Evolutionary conservation across 768 basidiomycete genomes (phyloP).

Genomic region (Gloeophyllum trabeum): DNA sequence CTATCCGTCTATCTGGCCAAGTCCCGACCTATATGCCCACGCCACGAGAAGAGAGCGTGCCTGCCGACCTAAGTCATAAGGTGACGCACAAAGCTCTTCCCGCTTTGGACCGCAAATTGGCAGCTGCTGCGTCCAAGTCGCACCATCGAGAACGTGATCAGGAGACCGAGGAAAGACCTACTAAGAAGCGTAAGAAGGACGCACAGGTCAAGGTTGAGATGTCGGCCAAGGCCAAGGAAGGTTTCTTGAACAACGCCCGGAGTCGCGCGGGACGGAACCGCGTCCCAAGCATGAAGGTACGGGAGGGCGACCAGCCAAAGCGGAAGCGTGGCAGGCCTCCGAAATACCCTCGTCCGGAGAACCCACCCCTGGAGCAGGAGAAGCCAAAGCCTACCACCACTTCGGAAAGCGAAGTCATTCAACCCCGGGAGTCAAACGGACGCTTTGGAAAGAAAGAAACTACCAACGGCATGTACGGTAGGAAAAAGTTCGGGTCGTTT

Average conservation of each 20-base stretch:
- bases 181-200: constrained; percentile 41
- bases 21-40: constrained; percentile 30
- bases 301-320: constrained; percentile 9
- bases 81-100: constrained; percentile 39
- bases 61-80: constrained; percentile 21
- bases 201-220: constrained; percentile 16
- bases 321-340: constrained; percentile 20
- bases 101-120: constrained; percentile 44
- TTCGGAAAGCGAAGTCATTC: too few species aligned
- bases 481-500: constrained; percentile 19
- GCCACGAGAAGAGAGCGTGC: constrained; percentile 28
- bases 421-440: constrained; percentile 55
- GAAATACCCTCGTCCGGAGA: not conserved
- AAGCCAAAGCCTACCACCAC: constrained; percentile 28
- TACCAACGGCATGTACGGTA: constrained; percentile 31
- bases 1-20: constrained; percentile 43
- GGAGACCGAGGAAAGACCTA: constrained; percentile 24
- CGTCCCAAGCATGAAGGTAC: constrained; percentile 9
- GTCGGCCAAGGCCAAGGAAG: constrained; percentile 20
- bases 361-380: constrained; percentile 3
- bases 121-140: constrained; percentile 24
- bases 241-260: constrained; percentile 9
- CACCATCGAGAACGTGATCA: constrained; percentile 13
- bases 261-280: constrained; percentile 2
- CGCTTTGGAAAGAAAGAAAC: constrained; percentile 54